Percentiles rank a stretch among this genome's conserved stretches.
Conservation (phyloP, 345 rosid genomes). For the Lagerstroemia speciosa region DNA sequence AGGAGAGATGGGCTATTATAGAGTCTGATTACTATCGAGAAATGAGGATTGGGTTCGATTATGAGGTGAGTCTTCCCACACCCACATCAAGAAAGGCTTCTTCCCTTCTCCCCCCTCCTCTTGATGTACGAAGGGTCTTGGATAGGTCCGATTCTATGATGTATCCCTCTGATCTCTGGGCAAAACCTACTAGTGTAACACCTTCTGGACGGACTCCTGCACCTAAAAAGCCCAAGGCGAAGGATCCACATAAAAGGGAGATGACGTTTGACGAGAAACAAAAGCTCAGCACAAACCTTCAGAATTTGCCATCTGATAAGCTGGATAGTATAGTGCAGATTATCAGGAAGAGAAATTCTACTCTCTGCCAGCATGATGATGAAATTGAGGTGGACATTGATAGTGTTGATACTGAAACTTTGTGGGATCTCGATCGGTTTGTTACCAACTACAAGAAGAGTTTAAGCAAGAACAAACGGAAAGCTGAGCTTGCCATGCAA, state of each 20-base stretch:
- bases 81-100: slow-evolving; percentile 56
- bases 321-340: slow-evolving; percentile 90
- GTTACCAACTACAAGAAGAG: slow-evolving; percentile 91
- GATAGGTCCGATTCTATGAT: slow-evolving; percentile 71
- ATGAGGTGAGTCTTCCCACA: slow-evolving; percentile 47
- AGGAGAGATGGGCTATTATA: slow-evolving; percentile 76
- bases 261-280: slow-evolving; percentile 98
- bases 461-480: slow-evolving; percentile 93
- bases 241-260: slow-evolving; percentile 88
- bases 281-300: slow-evolving; percentile 86
- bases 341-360: slow-evolving; percentile 81
- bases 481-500: slow-evolving; percentile 80
- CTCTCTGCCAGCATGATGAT: slow-evolving; percentile 70
- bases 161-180: slow-evolving; percentile 35
- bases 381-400: slow-evolving; percentile 98
- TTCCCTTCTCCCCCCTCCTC: slow-evolving; percentile 48
- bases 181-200: slow-evolving; percentile 47
- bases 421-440: slow-evolving; percentile 98
- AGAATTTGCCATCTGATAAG: slow-evolving; percentile 85
- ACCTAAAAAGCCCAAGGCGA: slow-evolving; percentile 92
- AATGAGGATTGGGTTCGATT: slow-evolving; percentile 41
- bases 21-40: slow-evolving; percentile 75
- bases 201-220: slow-evolving; percentile 83
- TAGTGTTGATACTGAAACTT: slow-evolving; percentile 91
- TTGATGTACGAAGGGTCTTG: slow-evolving; percentile 67